Evolutionary conservation across 768 basidiomycete species (phyloP), one percentile per base, ranked within the genome.

Genomic region (Chalciporus piperatus): DNA sequence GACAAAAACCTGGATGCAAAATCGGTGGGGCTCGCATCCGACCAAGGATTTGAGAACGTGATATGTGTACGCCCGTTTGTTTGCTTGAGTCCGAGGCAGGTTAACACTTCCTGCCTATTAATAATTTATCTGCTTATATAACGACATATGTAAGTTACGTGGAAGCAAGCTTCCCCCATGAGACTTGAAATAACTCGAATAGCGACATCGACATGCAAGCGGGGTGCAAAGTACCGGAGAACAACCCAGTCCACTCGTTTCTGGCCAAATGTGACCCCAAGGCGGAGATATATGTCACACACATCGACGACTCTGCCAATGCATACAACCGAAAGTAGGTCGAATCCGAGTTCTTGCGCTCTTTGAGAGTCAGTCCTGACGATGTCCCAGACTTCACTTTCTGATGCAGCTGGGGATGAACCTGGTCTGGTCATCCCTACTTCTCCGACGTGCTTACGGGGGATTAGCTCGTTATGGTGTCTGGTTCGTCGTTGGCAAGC

Each of bases 221-320:
- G 20, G 56, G 54, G 11, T 57, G 60, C 44, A 57, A 46, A 44
- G 55, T 68, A 28, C 66, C 67, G n/a, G 50, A 60, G 17, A 13
- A 46, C 28, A 67, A 68, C n/a, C 64, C 66, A 11, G 58, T 59
- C 23, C 54, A 40, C 37, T 39, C 58, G 4, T 64, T 68, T 47
- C 39, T 68, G 7, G 43, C 54, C 1, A 28, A 39, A 5, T 47
- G 60, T 41, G 59, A 62, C 42, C 45, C 57, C 4, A 58, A 45
- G 33, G 51, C 35, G 40, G 68, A 68, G 53, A 38, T 70, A 27
- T 70, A 60, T 50, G 60, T 68, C 28, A 70, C 66, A 22, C 67
- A 68, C 19, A 43, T 66, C 27, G 62, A 70, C 27, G 62, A 70
- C 39, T 41, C 60, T 20, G 30, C 54, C 35, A 51, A 57, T 50